Percentiles rank a stretch among this genome's conserved stretches.
phyloP scores from a whole-genome alignment of 176 grass and related monocot species.

The Musa acuminata region DNA sequence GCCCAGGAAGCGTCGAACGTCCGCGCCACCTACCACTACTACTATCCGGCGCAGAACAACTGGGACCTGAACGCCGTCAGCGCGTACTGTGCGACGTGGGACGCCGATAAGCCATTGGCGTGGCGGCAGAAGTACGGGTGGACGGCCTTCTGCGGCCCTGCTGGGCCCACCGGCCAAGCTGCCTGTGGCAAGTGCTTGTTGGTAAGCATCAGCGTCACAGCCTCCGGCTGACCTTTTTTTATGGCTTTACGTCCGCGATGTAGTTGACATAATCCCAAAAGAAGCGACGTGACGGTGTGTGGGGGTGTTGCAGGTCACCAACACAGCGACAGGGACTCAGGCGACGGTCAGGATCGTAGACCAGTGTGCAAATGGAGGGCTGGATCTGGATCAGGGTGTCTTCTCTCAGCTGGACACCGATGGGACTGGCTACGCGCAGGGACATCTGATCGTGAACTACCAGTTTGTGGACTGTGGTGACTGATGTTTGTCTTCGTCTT shows the following conservation, averaged over 20 bases:
- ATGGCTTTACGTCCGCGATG: too few relatives aligned
- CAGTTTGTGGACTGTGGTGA: constrained; percentile 38
- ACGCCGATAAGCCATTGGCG: constrained; percentile 14
- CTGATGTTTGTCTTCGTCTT: not conserved
- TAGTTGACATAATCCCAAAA: too few relatives aligned
- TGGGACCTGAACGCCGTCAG: constrained; percentile 28
- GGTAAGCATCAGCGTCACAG: not conserved
- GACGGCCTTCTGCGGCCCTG: constrained; percentile 19
- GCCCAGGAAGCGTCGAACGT: constrained; percentile 35
- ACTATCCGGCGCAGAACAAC: constrained; percentile 27
- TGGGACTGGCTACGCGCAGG: not conserved
- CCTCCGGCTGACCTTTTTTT: too few relatives aligned
- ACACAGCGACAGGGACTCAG: constrained; percentile 27
- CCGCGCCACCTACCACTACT: constrained; percentile 33
- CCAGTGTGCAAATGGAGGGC: constrained; percentile 43
- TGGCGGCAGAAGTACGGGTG: constrained; percentile 20
- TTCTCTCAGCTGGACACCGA: constrained; percentile 44
- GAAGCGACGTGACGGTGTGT: too few relatives aligned
- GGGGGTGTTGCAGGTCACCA: constrained; percentile 34
- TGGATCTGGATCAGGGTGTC: constrained; percentile 41
- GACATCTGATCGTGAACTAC: constrained; percentile 40
- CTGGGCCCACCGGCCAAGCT: not conserved
- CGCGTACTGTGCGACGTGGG: constrained; percentile 7
- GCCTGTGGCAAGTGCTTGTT: constrained; percentile 2
- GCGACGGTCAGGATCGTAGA: constrained; percentile 50